These are phyloP conservation scores for Saccharomycopsis crataegensis DNA, from an alignment of 1,139 yeast species.

Conservation along the genomic window DNA sequence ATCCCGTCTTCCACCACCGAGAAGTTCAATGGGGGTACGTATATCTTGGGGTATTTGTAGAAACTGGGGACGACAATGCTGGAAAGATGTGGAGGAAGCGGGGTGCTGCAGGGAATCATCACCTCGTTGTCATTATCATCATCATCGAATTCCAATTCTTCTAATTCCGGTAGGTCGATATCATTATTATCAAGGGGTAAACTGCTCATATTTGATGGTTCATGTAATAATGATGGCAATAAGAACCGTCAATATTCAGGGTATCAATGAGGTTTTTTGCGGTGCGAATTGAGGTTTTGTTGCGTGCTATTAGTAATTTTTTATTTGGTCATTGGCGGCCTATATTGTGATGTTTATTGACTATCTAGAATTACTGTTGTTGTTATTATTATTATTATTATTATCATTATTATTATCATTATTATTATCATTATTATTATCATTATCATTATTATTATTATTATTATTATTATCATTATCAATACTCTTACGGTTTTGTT, in stretches of 20 bases:
- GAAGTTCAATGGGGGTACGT: conserved; percentile 88
- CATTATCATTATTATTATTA: not conserved
- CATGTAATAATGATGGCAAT: not conserved
- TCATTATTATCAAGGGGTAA: not conserved
- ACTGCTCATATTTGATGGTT: not conserved
- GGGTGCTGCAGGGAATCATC: not conserved
- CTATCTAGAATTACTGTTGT: not conserved
- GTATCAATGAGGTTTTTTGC: no score
- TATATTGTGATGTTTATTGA: no score
- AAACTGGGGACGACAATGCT: not conserved
- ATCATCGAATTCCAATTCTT: conserved; percentile 6
- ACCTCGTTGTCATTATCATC: not conserved
- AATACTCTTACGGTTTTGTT: not conserved
- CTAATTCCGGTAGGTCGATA: conserved; percentile 9
- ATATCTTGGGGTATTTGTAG: conserved; percentile 19
- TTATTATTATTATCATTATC: no score
- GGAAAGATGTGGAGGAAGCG: not conserved
- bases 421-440: not conserved
- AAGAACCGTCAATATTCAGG: no score
- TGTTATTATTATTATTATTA: not conserved
- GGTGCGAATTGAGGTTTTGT: no score
- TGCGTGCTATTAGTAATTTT: no score
- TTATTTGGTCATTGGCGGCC: not conserved
- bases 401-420: not conserved
- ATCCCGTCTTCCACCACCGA: conserved; percentile 81